Evolutionary conservation across 495 filamentous ascomycete genomes (phyloP).

Genomic region (Penicillium ucsense): DNA sequence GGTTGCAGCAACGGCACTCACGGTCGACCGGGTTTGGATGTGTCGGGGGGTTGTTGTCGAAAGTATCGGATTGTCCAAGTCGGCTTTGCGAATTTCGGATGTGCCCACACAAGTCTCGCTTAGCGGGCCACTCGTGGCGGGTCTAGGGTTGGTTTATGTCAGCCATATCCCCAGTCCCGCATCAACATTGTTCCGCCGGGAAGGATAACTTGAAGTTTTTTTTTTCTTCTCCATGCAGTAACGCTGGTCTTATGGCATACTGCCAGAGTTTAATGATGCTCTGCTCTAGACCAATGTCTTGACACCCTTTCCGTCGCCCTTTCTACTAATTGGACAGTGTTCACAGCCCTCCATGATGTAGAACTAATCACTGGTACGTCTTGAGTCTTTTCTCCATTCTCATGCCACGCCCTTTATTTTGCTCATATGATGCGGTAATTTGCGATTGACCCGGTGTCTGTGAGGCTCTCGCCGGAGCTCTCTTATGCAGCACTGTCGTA

Average conservation of each 20-base stretch:
- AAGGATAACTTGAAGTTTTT: slow-evolving; percentile 16
- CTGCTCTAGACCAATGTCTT: neutral
- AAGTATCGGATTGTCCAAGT: slow-evolving; percentile 37
- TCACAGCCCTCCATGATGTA: neutral
- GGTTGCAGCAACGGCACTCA: slow-evolving; percentile 24
- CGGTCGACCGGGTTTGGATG: slow-evolving; percentile 37
- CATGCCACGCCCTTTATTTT: neutral
- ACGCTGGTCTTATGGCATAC: slow-evolving; percentile 1
- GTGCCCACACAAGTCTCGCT: slow-evolving; percentile 28
- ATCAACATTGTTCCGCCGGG: slow-evolving; percentile 5
- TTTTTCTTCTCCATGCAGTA: slow-evolving; percentile 7
- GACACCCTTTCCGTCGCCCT: too few relatives aligned
- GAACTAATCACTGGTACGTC: slow-evolving; percentile 20
- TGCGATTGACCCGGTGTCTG: slow-evolving; percentile 82
- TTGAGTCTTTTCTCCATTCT: neutral
- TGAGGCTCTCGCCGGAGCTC: slow-evolving; percentile 77
- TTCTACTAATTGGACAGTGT: neutral
- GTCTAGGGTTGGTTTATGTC: slow-evolving; percentile 32
- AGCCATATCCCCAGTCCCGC: slow-evolving; percentile 10
- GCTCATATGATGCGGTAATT: slow-evolving; percentile 87
- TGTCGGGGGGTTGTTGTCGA: slow-evolving; percentile 38
- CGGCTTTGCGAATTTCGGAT: slow-evolving; percentile 37
- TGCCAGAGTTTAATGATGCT: slow-evolving; percentile 9
- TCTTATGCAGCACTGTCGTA: slow-evolving; percentile 56
- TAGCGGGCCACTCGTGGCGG: slow-evolving; percentile 21